Percentiles rank a stretch among this genome's conserved stretches.
These are phyloP conservation scores for Aaosphaeria arxii DNA, from an alignment of 2,329 filamentous ascomycete genomes.

Conservation along the genomic window DNA sequence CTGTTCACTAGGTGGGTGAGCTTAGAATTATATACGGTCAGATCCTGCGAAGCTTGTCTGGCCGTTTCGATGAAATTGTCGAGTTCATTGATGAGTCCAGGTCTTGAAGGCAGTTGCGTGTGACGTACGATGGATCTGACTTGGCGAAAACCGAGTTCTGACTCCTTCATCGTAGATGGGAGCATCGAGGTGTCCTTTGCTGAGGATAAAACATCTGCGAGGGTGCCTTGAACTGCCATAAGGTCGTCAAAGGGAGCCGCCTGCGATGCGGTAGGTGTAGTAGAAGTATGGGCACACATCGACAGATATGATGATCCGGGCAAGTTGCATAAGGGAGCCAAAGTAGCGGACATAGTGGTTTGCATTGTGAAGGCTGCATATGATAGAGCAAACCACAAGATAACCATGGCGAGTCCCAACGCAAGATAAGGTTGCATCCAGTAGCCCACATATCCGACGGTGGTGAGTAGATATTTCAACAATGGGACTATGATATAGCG, in stretches of 20 bases:
- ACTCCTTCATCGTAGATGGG: slow-evolving; percentile 73
- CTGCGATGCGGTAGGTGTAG: slow-evolving; percentile 12
- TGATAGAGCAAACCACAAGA: slow-evolving; percentile 45
- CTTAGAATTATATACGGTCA: slow-evolving; percentile 73
- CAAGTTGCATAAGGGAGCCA: slow-evolving; percentile 56
- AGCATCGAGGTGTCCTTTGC: slow-evolving; percentile 51
- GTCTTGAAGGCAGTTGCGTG: slow-evolving; percentile 64
- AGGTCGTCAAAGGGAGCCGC: slow-evolving; percentile 67
- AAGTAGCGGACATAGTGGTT: neutral
- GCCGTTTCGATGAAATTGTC: slow-evolving; percentile 71
- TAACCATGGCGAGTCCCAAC: neutral
- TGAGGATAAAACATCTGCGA: slow-evolving; percentile 60
- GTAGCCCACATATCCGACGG: too few relatives aligned
- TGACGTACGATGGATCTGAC: slow-evolving; percentile 69
- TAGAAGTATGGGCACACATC: slow-evolving; percentile 51
- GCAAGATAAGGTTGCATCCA: too few relatives aligned
- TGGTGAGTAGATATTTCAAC: too few relatives aligned
- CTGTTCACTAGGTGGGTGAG: slow-evolving; percentile 72
- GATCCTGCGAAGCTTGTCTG: slow-evolving; percentile 60
- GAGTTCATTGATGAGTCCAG: slow-evolving; percentile 73
- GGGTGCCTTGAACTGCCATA: slow-evolving; percentile 70
- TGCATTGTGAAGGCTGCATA: neutral
- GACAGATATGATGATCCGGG: slow-evolving; percentile 64
- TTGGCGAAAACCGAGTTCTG: slow-evolving; percentile 71
- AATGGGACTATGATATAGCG: too few relatives aligned